Conservation (phyloP, 1,284 basidiomycete genomes). For the Ustilago trichophora region DNA sequence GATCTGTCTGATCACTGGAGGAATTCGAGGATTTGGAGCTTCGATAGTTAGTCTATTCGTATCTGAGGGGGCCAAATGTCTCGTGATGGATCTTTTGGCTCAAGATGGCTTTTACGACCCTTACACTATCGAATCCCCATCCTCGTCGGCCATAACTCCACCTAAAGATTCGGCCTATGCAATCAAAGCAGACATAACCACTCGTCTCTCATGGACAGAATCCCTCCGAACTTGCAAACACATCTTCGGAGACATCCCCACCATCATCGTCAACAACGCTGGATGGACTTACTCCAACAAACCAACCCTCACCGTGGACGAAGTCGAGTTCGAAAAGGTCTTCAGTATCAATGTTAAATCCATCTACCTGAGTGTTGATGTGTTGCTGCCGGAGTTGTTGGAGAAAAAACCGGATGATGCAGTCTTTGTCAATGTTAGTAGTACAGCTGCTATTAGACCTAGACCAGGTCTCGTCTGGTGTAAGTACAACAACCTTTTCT, state of each 20-base stretch:
- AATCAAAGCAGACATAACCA: slow-evolving; percentile 22
- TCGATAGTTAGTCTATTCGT: slow-evolving; percentile 28
- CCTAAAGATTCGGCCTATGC: not conserved
- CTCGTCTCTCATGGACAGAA: not conserved
- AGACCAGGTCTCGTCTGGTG: slow-evolving; percentile 44
- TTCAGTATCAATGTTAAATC: slow-evolving; percentile 45
- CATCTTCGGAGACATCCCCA: slow-evolving; percentile 3
- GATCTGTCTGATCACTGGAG: slow-evolving; percentile 28
- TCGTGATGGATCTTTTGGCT: slow-evolving; percentile 19
- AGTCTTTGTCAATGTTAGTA: slow-evolving; percentile 24
- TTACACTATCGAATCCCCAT: not conserved
- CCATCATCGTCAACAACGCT: slow-evolving; percentile 42
- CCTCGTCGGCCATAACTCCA: too few relatives aligned
- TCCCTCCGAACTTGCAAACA: not conserved
- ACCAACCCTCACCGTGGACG: slow-evolving; percentile 18
- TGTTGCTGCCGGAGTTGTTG: slow-evolving; percentile 16
- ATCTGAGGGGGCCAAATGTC: slow-evolving; percentile 2
- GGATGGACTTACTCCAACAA: slow-evolving; percentile 52
- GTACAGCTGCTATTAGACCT: slow-evolving; percentile 38
- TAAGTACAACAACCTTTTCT: slow-evolving; percentile 31
- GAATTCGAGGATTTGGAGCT: slow-evolving; percentile 28
- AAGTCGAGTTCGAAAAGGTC: slow-evolving; percentile 39
- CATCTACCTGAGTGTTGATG: slow-evolving; percentile 28
- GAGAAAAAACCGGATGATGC: slow-evolving; percentile 2
- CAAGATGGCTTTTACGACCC: slow-evolving; percentile 9